A percentile compares a stretch with the other conserved stretches of the same genome.
Evolutionary conservation across 1,284 basidiomycete species (phyloP).

Genomic region (Apiotrichum brassicae): DNA sequence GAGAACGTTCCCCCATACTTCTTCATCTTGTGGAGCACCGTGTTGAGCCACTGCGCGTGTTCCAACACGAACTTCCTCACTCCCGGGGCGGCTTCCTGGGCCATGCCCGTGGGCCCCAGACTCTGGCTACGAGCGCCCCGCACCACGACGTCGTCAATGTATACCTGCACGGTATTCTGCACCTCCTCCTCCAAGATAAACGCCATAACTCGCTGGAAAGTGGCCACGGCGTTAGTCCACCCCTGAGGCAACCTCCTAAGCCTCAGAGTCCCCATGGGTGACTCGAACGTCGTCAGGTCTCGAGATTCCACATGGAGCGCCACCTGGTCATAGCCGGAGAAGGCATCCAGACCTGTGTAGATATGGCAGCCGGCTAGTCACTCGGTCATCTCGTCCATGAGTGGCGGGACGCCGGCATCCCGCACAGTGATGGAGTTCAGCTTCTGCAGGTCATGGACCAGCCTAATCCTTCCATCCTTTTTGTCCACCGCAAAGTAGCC

Average conservation of each 20-base stretch:
- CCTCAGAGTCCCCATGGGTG: constrained; percentile 8
- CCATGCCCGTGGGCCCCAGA: not conserved
- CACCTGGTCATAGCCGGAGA: constrained; percentile 11
- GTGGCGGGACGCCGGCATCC: constrained; percentile 4
- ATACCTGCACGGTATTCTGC: not conserved
- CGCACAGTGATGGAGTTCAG: constrained; percentile 9
- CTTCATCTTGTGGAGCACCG: constrained; percentile 13
- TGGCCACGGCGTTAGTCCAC: constrained; percentile 12
- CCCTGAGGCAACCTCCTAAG: constrained; percentile 8
- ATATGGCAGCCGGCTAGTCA: constrained; percentile 6
- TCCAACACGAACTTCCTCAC: constrained; percentile 7
- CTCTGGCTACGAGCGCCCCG: not conserved
- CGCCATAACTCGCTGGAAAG: constrained; percentile 6
- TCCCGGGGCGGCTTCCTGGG: not conserved
- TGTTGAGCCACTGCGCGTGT: constrained; percentile 4
- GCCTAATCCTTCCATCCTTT: constrained; percentile 8
- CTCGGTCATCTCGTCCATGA: constrained; percentile 14
- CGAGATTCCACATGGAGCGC: not conserved
- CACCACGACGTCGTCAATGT: constrained; percentile 9
- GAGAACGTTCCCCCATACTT: constrained; percentile 9
- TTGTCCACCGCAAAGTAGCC: constrained; percentile 11
- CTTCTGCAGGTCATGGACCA: constrained; percentile 13
- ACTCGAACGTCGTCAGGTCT: constrained; percentile 9
- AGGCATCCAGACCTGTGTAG: constrained; percentile 10
- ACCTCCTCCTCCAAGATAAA: constrained; percentile 9